Base-by-base conservation (phyloP, 139 green algal species). In the Yamagishiella unicocca region DNA sequence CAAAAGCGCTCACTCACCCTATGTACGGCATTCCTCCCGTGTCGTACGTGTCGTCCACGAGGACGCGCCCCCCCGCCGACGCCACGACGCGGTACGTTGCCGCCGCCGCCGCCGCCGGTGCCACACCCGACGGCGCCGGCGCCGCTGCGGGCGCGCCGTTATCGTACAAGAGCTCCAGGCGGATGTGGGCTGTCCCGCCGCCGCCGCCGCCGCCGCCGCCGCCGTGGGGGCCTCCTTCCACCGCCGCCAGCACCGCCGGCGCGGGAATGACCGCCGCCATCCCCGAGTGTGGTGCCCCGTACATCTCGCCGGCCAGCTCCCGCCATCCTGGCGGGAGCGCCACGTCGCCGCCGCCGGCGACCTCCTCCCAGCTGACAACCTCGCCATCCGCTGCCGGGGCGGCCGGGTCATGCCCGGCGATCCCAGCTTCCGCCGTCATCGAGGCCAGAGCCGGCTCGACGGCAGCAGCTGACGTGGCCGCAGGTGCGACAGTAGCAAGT, bases 41-140 rank as follows among this genome's bases (percentile, higher is more conserved):
- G 70, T 78, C 37, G 42, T 55, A 78, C 70, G 35, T 17, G 9
- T 78, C 37, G 14, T 78, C 70, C 70, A 78, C 29, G 9, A 78
- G 38, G 8, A 78, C 70, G 9, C 35, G 38, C 24, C 27, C 70
- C 25, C 42, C 70, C 24, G 70, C 70, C 70, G 70, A 19, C 70
- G 40, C 40, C 38, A 78, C 38, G 4, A 78, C 70, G 21, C 70
- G 70, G 29, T 6, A n/a, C 62, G 62, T 29, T 1, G 42, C 70
- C 24, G 33, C 38, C 4, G 46, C 33, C 67, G 4, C n/a, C 70
- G 33, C 14, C 37, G 38, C 38, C 40, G 7, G 25, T 10, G 70
- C 33, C 38, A 31, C 62, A 29, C 5, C 6, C 62, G 14, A 6
- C n/a, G 62, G 24, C 70, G 38, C 31, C 62, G 3, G 62, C 35